Evolutionary conservation across 2,329 filamentous ascomycete genomes (phyloP).

Genomic region (Fusarium lyarnte): DNA sequence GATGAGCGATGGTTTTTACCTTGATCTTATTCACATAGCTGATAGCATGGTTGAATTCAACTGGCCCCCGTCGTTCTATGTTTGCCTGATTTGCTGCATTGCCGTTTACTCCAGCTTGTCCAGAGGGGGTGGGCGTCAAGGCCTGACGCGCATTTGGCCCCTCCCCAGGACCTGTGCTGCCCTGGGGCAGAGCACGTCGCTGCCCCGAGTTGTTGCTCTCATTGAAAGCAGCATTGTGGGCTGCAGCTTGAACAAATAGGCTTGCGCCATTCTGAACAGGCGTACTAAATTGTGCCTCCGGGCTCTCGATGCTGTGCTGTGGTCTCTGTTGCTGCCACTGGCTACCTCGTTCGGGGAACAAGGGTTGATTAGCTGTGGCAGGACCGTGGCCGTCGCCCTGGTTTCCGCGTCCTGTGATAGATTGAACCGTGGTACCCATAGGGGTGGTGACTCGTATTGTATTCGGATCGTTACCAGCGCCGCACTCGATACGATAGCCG

Average conservation of each 20-base stretch:
- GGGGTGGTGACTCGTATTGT: conserved; percentile 97
- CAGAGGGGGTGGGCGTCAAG: conserved; percentile 68
- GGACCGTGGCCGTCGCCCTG: conserved; percentile 57
- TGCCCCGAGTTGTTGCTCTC: conserved; percentile 46
- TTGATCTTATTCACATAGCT: conserved; percentile 99
- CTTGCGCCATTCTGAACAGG: conserved; percentile 62
- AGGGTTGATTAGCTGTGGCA: conserved; percentile 51
- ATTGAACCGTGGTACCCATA: conserved; percentile 94
- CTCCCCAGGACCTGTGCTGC: conserved; percentile 50
- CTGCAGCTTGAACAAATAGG: conserved; percentile 57
- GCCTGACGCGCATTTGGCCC: conserved; percentile 62
- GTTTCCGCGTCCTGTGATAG: conserved; percentile 70
- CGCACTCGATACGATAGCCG: conserved; percentile 96
- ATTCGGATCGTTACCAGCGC: conserved; percentile 91
- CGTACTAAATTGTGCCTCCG: conserved; percentile 69
- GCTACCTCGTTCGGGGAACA: conserved; percentile 58
- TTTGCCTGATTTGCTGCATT: conserved; percentile 66
- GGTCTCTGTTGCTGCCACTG: conserved; percentile 68
- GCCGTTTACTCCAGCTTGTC: conserved; percentile 69
- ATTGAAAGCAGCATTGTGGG: conserved; percentile 48
- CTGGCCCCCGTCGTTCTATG: conserved; percentile 88
- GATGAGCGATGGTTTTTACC: conserved; percentile 62
- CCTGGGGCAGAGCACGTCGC: conserved; percentile 45
- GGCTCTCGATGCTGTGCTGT: conserved; percentile 70
- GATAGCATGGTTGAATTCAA: conserved; percentile 99